phyloP scores from a whole-genome alignment of 2,329 filamentous ascomycete species.

The Apiospora koreana region DNA sequence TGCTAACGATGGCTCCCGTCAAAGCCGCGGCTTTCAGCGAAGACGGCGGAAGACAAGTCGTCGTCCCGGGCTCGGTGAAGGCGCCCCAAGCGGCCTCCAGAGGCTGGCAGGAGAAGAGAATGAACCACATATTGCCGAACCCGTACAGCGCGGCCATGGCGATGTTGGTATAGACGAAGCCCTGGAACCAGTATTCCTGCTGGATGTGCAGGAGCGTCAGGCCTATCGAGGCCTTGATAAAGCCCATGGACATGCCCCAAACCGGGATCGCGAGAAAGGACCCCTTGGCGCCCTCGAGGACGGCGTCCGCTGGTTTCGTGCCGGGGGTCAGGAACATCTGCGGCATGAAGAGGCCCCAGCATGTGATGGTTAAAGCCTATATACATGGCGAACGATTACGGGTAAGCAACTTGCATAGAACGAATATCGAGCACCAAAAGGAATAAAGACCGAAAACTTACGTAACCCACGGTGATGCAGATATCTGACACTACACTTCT shows the following conservation, averaged over 20 bases:
- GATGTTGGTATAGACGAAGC: not conserved
- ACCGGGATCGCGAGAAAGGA: not conserved
- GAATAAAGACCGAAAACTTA: not conserved
- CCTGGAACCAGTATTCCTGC: not conserved
- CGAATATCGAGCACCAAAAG: not conserved
- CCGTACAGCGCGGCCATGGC: not conserved
- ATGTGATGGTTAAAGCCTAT: not conserved
- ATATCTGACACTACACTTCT: not conserved
- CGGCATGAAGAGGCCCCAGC: conserved; percentile 3
- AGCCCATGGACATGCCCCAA: conserved; percentile 7
- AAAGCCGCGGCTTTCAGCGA: not conserved
- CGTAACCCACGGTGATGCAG: not conserved
- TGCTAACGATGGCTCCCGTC: not conserved
- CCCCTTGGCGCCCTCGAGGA: not conserved
- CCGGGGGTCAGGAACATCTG: not conserved
- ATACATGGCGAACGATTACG: not conserved
- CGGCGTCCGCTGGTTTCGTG: not conserved
- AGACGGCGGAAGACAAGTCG: not conserved
- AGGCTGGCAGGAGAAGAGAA: conserved; percentile 2
- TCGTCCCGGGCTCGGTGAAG: not conserved
- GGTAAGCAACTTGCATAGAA: not conserved
- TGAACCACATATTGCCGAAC: conserved; percentile 8
- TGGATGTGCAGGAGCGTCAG: conserved; percentile 2
- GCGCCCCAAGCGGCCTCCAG: not conserved
- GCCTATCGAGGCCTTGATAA: conserved; percentile 9